Base-by-base conservation (phyloP, 345 rosid species). In the Ailanthus altissimus region DNA sequence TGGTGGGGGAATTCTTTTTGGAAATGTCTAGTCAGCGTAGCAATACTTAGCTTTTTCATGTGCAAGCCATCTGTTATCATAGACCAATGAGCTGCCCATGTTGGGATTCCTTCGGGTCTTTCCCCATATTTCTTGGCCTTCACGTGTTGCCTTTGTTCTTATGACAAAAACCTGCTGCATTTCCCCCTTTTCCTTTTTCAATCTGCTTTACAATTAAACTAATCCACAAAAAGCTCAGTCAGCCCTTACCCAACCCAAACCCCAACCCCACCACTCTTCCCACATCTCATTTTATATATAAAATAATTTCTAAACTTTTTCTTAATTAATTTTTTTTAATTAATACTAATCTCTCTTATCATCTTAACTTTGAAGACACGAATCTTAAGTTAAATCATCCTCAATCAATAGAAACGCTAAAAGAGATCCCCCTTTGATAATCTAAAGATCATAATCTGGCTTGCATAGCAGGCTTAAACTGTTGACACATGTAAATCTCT, bases 21-120 rank as follows among this genome's bases (percentile, higher is more conserved):
- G 0, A 54, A 59, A 1, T 23, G 60, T 67, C 75, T 32, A 70
- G 53, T 80, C 82, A 75, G 79, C 79, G 68, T 26, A 59, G 58
- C 45, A 76, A 32, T 32, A 40, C 23, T 10, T 15, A 15, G 72
- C 67, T 40, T 58, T 73, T 78, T 73, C 86, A 83, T 84, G 86
- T 84, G 89, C 90, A 75, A 38, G 50, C 81, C 78, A 84, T 79
- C 75, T 40, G 15, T 68, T 79, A 32, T 32, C 79, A 69, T 65
- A 68, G 81, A 82, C 88, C 86, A 81, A 83, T 83, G 82, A 78
- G 74, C 71, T 80, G 75, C 73, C 83, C 80, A 73, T 70, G 75
- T 76, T 76, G 51, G 65, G 58, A 28, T 74, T 72, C 76, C 15
- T 42, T 36, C 79, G 43, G 36, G 46, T 65, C 45, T 80, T 83